Percentiles rank a stretch among this genome's conserved stretches.
Evolutionary conservation across 2,329 filamentous ascomycete species (phyloP).

Genomic region (Aspergillus oerlinghausenensis): DNA sequence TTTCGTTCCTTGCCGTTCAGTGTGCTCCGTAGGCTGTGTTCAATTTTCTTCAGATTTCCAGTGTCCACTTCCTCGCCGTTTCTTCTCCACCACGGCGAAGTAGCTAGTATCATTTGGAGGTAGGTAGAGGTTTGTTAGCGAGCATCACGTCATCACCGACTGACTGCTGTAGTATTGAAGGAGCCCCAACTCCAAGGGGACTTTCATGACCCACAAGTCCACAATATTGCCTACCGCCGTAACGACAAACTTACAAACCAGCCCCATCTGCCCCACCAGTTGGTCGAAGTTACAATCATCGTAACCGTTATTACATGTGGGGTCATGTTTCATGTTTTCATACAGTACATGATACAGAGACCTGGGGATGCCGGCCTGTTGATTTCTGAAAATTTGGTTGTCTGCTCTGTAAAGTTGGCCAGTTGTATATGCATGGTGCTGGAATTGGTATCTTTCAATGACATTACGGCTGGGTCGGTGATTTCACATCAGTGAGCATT

Average conservation of each 20-base stretch:
- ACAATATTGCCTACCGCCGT: not conserved
- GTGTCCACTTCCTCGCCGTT: not conserved
- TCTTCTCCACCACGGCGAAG: not conserved
- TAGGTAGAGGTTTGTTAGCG: no score
- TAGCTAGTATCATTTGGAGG: not conserved
- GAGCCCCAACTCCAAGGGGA: not conserved
- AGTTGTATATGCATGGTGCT: no score
- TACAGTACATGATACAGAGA: no score
- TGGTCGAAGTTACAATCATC: not conserved
- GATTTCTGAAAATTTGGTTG: not conserved
- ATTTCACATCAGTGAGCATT: not conserved
- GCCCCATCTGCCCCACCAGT: not conserved
- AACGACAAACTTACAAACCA: not conserved
- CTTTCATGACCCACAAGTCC: not conserved
- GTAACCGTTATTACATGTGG: not conserved
- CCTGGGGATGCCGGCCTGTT: not conserved
- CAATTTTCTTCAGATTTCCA: not conserved
- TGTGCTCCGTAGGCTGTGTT: no score
- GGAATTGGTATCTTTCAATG: not conserved
- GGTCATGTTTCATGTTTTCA: not conserved
- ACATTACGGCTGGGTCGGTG: not conserved
- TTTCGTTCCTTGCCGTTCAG: not conserved
- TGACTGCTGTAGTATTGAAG: not conserved
- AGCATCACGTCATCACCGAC: no score
- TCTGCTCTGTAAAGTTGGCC: no score